Base-by-base conservation (phyloP, 2,329 filamentous ascomycete genomes). In the Ophiostoma sp. region DNA sequence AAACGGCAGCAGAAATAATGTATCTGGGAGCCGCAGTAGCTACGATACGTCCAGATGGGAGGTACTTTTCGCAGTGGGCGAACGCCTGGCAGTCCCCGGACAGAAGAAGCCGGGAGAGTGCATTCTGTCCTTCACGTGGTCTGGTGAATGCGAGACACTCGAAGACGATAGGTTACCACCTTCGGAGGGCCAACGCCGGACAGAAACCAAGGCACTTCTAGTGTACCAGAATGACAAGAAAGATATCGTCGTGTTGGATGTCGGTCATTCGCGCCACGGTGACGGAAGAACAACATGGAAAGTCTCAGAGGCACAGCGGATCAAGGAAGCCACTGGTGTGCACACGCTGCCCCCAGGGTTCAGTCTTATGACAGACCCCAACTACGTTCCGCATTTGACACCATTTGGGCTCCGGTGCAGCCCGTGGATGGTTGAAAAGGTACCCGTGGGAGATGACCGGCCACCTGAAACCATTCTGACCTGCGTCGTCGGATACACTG, bases 51-150 rank as follows among this genome's bases (percentile, higher is more conserved):
- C 80, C 36, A 82, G 82, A 19, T 90, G 88, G 87, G 82, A 84
- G 72, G 82, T 87, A 0, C 82, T 89, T 1, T 90, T 88, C 87
- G 86, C 86, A 0, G 79, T 89, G 2, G 88, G 88, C 7, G 86
- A 85, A 55, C 83, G 83, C 2, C 74, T 88, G 36, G 82, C 86
- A 7, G 78, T 89, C 8, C 87, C 87, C 0, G 79, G 81, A 42
- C 81, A 77, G 75, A 79, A 72, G 72, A 79, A 83, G 75, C 76
- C 83, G 79, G 81, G 82, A 70, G 86, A 87, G 76, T 82, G 82
- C 69, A 83, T 89, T 59, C 82, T 82, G 6, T 82, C 86, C 0
- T 87, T 90, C 72, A 82, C 87, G 0, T 90, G 88, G 88, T 72
- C 84, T 0, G 81, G 79, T 69, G 82, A 84, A 11, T 39, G 31